Conservation (phyloP, 2,329 filamentous ascomycete species). For the Ophiostoma piceae region DNA sequence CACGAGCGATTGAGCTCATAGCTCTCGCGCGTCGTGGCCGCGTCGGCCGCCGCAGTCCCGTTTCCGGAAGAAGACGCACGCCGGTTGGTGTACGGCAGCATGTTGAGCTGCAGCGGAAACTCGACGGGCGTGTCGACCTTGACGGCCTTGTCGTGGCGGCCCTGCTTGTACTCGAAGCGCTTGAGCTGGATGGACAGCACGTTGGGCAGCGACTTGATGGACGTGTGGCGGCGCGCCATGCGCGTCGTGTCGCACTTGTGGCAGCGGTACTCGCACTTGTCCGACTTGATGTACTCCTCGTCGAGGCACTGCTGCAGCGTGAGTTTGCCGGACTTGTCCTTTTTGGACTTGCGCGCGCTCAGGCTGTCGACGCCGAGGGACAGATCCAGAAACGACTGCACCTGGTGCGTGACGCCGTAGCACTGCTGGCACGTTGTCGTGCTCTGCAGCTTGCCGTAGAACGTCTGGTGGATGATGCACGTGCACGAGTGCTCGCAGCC, state of each 20-base stretch:
- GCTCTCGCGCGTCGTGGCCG: conserved; percentile 44
- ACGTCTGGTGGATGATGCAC: conserved; percentile 90
- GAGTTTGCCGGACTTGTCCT: conserved; percentile 40
- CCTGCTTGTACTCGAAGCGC: conserved; percentile 69
- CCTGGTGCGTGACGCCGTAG: conserved; percentile 71
- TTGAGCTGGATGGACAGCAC: conserved; percentile 91
- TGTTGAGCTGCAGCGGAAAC: conserved; percentile 82
- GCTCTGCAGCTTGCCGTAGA: conserved; percentile 85
- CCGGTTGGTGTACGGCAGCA: conserved; percentile 80
- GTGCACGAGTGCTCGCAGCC: conserved; percentile 64
- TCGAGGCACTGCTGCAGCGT: conserved; percentile 71
- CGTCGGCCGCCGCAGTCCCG: neutral
- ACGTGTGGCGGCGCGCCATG: conserved; percentile 77
- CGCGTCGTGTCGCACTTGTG: conserved; percentile 70
- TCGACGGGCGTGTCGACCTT: conserved; percentile 85
- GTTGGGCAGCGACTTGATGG: conserved; percentile 78
- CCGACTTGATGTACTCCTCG: conserved; percentile 77
- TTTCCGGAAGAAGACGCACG: conserved; percentile 39
- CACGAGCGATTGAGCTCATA: conserved; percentile 59
- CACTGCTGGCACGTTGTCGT: conserved; percentile 89
- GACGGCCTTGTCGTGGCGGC: conserved; percentile 63
- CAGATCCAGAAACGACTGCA: conserved; percentile 87
- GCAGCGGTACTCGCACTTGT: conserved; percentile 87
- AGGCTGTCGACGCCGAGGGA: conserved; percentile 70
- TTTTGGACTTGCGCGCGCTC: conserved; percentile 52